Percentiles rank a stretch among this genome's conserved stretches.
Evolutionary conservation across 148 eudicot genomes (phyloP).

Genomic region (Talinum fruticosum): DNA sequence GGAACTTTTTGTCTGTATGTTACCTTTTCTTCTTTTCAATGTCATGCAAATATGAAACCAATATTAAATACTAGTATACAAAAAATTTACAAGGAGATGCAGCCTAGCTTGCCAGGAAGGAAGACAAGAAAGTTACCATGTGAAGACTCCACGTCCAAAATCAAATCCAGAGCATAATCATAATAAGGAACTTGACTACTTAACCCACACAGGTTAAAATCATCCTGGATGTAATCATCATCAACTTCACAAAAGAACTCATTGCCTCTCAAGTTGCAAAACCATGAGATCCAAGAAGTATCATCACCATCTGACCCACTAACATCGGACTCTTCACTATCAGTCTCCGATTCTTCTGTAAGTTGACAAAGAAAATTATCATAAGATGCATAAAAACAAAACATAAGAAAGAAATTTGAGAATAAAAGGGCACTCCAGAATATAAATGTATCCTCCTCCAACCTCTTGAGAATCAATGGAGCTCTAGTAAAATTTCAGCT

Average conservation of each 20-base stretch:
- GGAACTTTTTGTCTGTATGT: too few relatives aligned
- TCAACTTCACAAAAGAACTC: slow-evolving; percentile 78
- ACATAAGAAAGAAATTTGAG: not conserved
- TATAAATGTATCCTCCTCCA: not conserved
- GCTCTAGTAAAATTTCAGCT: too few relatives aligned
- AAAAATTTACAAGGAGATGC: too few relatives aligned
- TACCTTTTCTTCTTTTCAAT: too few relatives aligned
- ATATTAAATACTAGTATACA: not conserved
- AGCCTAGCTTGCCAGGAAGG: not conserved
- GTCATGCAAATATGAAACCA: not conserved
- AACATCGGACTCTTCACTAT: slow-evolving; percentile 73
- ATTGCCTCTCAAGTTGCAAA: slow-evolving; percentile 72
- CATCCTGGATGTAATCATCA: slow-evolving; percentile 78
- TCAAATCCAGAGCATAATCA: slow-evolving; percentile 68
- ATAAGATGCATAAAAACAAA: not conserved
- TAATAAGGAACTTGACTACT: slow-evolving; percentile 81
- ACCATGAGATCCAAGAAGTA: slow-evolving; percentile 81
- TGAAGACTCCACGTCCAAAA: slow-evolving; percentile 73
- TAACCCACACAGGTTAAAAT: slow-evolving; percentile 70
- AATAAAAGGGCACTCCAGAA: not conserved
- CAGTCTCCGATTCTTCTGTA: slow-evolving; percentile 70
- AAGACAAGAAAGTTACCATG: slow-evolving; percentile 41
- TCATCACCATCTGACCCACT: slow-evolving; percentile 78
- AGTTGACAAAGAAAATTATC: not conserved
- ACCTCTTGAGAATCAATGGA: not conserved